Percentiles rank a stretch among this genome's conserved stretches.
phyloP scores from a whole-genome alignment of 1,284 basidiomycete genomes.

The Cronartium quercuum region DNA sequence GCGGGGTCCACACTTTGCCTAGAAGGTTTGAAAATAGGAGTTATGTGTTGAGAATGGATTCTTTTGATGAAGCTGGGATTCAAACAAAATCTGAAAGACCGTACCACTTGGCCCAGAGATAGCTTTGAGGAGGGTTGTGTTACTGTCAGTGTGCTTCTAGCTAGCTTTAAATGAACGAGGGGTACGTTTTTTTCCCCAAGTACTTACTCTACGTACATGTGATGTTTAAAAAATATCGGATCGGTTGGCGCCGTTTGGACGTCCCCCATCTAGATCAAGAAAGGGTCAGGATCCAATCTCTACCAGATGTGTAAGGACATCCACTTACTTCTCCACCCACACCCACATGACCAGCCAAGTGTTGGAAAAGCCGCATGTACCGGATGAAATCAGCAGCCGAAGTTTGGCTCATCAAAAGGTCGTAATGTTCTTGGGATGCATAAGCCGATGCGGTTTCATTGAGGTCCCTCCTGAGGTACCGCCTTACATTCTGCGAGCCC shows the following conservation, averaged over 20 bases:
- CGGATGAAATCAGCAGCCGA: constrained; percentile 10
- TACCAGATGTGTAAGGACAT: background rate
- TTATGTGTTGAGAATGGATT: background rate
- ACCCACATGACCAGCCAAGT: constrained; percentile 23
- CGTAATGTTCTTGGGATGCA: constrained; percentile 1
- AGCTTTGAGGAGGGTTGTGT: background rate
- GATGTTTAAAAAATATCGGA: constrained; percentile 17
- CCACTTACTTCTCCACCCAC: constrained; percentile 16
- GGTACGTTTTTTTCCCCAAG: background rate
- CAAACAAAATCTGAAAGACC: background rate
- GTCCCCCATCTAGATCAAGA: constrained; percentile 1
- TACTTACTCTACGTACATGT: constrained; percentile 30
- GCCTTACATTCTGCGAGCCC: constrained; percentile 3
- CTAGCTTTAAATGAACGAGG: background rate
- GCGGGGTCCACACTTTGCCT: constrained; percentile 23
- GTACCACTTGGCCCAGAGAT: constrained; percentile 31
- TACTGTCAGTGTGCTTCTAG: background rate
- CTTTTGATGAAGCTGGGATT: background rate
- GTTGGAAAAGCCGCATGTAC: background rate
- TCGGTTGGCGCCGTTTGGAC: constrained; percentile 29
- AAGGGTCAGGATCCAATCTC: background rate
- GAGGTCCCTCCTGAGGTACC: constrained; percentile 6
- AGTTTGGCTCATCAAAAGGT: constrained; percentile 3
- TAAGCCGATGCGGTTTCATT: constrained; percentile 32
- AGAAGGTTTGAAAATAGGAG: background rate